Base-by-base conservation (phyloP, 2,329 filamentous ascomycete species). In the Aspergillus quadricinctus region DNA sequence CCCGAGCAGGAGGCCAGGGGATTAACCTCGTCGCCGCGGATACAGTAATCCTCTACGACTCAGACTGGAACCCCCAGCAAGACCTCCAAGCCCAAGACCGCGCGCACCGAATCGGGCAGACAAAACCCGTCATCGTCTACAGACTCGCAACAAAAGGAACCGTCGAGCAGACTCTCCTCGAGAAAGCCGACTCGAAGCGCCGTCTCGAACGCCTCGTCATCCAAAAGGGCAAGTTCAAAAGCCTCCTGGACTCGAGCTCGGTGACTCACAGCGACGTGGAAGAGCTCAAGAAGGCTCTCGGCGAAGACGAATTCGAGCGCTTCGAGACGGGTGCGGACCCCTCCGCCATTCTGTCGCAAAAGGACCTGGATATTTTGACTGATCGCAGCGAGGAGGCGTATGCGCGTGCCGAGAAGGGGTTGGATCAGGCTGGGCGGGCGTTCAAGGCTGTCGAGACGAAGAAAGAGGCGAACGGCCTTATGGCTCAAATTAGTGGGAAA, bases 31-130 rank as follows among this genome's bases (percentile, higher is more conserved):
- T 90, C 0, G 88, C 88, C 0, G 93, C 93, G 0, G 93, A 97
- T 65, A 97, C 93, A 0, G 93, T 97, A 10, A 88, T 97, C 48
- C 80, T 97, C 0, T 97, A 94, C 64, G 93, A 97, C 72, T 86
- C 81, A 9, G 85, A 96, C 66, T 97, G 93, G 86, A 99, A 99
- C 66, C 94, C 94, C 0, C 94, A 99, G 71, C 93, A 97, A 69
- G 94, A 99, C 72, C 80, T 99, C 0, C 94, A 99, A 69, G 94
- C 94, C 0, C 94, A 97, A 74, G 94, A 99, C 68, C 90, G 94
- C 4, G 92, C 90, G 0, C 94, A 99, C 70, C 86, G 94, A 11
- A 97, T 99, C 60, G 94, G 94, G 0, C 94, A 99, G 72, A 96
- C 87, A 0, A 83, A 88, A 2, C 94, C 94, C 0, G 94, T 99